Evolutionary conservation across 805 yeast genomes (phyloP), one percentile per base, ranked within the genome.

Genomic region (baker's yeast (Saccharomyces cerevisiae)): DNA sequence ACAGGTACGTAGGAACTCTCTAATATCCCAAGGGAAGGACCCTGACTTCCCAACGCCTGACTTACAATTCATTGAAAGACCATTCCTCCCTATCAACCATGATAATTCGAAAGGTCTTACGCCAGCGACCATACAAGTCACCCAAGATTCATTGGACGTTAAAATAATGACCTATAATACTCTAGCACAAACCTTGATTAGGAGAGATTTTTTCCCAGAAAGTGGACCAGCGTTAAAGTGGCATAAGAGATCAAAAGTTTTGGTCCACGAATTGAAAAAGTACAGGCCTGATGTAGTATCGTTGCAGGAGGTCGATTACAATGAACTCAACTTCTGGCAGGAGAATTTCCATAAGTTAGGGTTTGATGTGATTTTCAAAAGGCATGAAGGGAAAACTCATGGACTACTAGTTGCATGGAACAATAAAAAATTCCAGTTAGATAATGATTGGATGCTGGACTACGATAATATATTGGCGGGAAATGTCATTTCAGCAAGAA

Each of bases 171-270:
- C 92, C 0, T 89, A 89, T 66, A 89, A 89, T 64, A 73, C 85
- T 21, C 73, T 92, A 36, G 96, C 97, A 0, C 98, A 92, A 66
- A 80, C 90, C 0, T 72, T 92, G 61, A 85, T 91, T 32, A 75
- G 95, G 61, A 72, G 97, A 49, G 80, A 76, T 28, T 69, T 87
- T 56, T 92, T 87, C 61, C 96, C 97, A 1, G 82, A 86, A 0
- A 87, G 86, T 62, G 91, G 88, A 6, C 69, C 78, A 49, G 87
- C 88, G 0, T 70, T 91, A 52, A 87, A 87, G 62, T 91, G 97
- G 97, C 71, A 74, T 29, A 75, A 75, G 55, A 72, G 98, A 57
- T 83, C 89, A 0, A 75, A 75, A 47, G 86, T 83, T 0, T 68
- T 92, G 13, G 61, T 81, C 3, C 73, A 74, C 6, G 97, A 92